Conservation (phyloP, 208 protist genomes). For the Trypanosoma theileri region DNA sequence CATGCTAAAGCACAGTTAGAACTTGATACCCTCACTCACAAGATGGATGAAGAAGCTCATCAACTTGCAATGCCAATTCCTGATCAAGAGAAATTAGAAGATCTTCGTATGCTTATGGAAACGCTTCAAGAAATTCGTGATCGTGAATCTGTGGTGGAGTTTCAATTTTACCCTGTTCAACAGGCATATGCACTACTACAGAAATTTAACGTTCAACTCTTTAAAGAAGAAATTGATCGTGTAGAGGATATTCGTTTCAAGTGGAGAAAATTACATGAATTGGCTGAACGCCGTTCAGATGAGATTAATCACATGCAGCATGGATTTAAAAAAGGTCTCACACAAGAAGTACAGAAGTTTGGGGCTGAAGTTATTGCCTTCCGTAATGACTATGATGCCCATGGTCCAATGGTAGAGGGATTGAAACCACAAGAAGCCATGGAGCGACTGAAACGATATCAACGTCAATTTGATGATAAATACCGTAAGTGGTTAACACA, state of each 20-base stretch:
- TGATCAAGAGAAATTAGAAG: conserved; percentile 94
- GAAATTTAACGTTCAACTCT: conserved; percentile 87
- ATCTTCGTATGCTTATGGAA: conserved; percentile 93
- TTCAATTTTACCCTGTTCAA: conserved; percentile 93
- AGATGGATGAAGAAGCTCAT: conserved; percentile 93
- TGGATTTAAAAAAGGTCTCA: conserved; percentile 93
- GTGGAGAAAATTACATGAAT: conserved; percentile 91
- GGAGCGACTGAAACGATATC: conserved; percentile 94
- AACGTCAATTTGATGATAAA: conserved; percentile 95
- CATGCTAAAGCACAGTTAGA: conserved; percentile 90
- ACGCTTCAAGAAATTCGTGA: conserved; percentile 91
- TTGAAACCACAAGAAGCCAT: conserved; percentile 93
- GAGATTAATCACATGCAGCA: conserved; percentile 92
- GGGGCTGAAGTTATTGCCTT: conserved; percentile 91
- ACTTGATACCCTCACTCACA: conserved; percentile 88
- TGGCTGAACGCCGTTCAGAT: conserved; percentile 75
- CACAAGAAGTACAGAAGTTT: conserved; percentile 94
- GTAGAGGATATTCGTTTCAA: conserved; percentile 93
- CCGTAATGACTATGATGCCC: conserved; percentile 93
- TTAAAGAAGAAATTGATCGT: conserved; percentile 96
- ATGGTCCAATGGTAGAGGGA: conserved; percentile 95
- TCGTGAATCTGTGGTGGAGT: conserved; percentile 91
- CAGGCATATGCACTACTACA: conserved; percentile 93
- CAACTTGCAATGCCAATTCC: conserved; percentile 90
- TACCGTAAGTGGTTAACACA: conserved; percentile 94